Percentiles rank a stretch among this genome's conserved stretches.
Evolutionary conservation across 345 rosid genomes (phyloP).

Genomic region (Salix koriyanagi): DNA sequence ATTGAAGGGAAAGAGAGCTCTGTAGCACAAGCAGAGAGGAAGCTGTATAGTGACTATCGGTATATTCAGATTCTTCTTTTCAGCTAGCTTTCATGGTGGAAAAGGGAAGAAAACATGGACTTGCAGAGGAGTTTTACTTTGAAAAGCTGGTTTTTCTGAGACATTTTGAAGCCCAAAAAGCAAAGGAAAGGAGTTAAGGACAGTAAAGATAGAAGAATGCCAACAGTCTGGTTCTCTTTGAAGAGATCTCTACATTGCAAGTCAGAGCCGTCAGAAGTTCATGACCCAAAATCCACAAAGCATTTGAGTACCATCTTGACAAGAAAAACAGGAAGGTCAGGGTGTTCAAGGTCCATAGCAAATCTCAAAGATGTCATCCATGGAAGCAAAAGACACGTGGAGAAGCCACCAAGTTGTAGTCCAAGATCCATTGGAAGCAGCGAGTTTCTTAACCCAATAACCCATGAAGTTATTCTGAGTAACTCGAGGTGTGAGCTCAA

Average conservation of each 20-base stretch:
- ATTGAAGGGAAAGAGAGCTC: not conserved
- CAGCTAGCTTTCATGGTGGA: constrained; percentile 1
- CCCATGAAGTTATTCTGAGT: constrained; percentile 89
- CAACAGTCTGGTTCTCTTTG: constrained; percentile 48
- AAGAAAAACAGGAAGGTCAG: constrained; percentile 73
- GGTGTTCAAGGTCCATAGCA: constrained; percentile 97
- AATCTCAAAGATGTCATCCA: constrained; percentile 97
- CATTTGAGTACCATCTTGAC: constrained; percentile 55
- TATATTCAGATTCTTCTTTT: constrained; percentile 9
- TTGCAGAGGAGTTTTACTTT: not conserved
- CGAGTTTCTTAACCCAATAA: constrained; percentile 94
- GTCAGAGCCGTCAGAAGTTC: constrained; percentile 48
- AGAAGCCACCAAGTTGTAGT: constrained; percentile 87
- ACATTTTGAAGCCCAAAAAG: not conserved
- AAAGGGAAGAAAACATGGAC: not conserved
- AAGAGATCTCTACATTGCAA: constrained; percentile 45
- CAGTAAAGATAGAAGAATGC: constrained; percentile 35
- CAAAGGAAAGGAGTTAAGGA: not conserved
- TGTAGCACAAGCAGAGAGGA: not conserved
- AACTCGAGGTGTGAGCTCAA: constrained; percentile 94
- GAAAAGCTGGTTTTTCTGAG: not conserved
- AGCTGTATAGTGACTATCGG: not conserved
- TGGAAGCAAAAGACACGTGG: constrained; percentile 92
- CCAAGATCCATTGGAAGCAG: constrained; percentile 99
- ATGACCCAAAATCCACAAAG: constrained; percentile 45